Evolutionary conservation across 2,329 filamentous ascomycete species (phyloP).

Genomic region (Sarocladiaceae sp.): DNA sequence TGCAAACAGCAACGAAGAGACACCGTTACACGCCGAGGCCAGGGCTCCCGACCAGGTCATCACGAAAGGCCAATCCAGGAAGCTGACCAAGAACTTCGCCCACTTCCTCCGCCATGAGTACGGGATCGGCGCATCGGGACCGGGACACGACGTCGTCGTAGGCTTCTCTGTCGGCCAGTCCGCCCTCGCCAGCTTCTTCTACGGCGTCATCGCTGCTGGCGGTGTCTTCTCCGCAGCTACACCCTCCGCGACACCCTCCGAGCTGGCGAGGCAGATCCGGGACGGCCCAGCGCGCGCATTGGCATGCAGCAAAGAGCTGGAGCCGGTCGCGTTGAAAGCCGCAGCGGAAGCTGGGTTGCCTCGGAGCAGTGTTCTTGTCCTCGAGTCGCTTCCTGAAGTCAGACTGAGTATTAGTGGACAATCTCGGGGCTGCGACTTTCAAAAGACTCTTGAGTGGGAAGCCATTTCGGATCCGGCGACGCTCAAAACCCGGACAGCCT

Average conservation of each 20-base stretch:
- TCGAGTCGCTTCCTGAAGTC: constrained; percentile 31
- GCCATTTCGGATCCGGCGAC: constrained; percentile 42
- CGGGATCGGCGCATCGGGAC: constrained; percentile 34
- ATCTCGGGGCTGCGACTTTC: constrained; percentile 19
- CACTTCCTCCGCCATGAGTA: constrained; percentile 47
- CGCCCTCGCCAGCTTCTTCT: constrained; percentile 47
- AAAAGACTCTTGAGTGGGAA: constrained; percentile 42
- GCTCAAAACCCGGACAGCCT: constrained; percentile 35
- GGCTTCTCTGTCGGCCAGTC: constrained; percentile 51
- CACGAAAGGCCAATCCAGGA: constrained; percentile 44
- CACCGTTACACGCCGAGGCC: constrained; percentile 51
- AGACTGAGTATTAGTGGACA: constrained; percentile 20
- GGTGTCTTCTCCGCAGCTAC: constrained; percentile 53
- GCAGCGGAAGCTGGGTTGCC: constrained; percentile 39
- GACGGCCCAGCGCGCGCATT: constrained; percentile 33
- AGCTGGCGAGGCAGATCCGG: constrained; percentile 40
- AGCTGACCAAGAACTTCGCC: constrained; percentile 45
- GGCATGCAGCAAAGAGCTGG: constrained; percentile 41
- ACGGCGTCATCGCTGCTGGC: constrained; percentile 50
- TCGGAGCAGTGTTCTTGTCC: constrained; percentile 40
- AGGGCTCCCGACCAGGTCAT: constrained; percentile 45
- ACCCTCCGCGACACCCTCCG: constrained; percentile 40
- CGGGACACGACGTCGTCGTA: constrained; percentile 42
- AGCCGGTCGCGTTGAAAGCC: constrained; percentile 40
- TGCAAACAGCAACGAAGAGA: constrained; percentile 35